Percentiles rank a stretch among this genome's conserved stretches.
Evolutionary conservation across 352 stramenopile species (phyloP).

Genomic region (Thalassiosira delicatula): DNA sequence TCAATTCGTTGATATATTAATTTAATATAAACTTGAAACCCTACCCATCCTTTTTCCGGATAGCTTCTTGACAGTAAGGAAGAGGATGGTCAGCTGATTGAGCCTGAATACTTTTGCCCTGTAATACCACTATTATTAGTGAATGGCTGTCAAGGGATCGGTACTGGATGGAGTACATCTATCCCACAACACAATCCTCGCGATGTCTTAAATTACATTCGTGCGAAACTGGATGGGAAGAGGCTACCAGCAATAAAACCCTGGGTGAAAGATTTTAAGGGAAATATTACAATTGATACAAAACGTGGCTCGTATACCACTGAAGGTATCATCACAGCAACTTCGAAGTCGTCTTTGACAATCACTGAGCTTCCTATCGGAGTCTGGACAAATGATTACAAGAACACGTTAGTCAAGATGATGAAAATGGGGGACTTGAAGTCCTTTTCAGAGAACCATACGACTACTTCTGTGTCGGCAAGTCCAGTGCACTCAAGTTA

Average conservation of each 20-base stretch:
- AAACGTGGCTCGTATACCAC: constrained; percentile 61
- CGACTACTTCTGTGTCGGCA: constrained; percentile 75
- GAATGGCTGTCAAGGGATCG: no score
- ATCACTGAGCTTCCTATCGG: constrained; percentile 96
- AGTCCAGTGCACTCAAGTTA: no score
- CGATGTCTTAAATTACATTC: no score
- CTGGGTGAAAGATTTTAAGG: constrained; percentile 96
- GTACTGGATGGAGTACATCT: no score
- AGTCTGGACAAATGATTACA: constrained; percentile 96
- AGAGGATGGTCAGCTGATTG: constrained; percentile 96
- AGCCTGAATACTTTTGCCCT: no score
- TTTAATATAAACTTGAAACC: background rate
- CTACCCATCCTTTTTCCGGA: constrained; percentile 72
- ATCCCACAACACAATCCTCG: no score
- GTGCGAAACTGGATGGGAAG: no score
- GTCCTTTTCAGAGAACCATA: constrained; percentile 79
- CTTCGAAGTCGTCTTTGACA: constrained; percentile 86
- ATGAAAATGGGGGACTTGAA: constrained; percentile 87
- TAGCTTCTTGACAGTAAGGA: constrained; percentile 91
- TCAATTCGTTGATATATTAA: constrained; percentile 1
- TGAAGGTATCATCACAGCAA: constrained; percentile 39
- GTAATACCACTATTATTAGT: no score
- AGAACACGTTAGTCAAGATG: constrained; percentile 91
- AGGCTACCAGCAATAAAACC: constrained; percentile 86
- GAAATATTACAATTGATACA: constrained; percentile 85